Percentiles rank a stretch among this genome's conserved stretches.
Conservation (phyloP, 1,284 basidiomycete species). For the Paramarasmius palmivorus region DNA sequence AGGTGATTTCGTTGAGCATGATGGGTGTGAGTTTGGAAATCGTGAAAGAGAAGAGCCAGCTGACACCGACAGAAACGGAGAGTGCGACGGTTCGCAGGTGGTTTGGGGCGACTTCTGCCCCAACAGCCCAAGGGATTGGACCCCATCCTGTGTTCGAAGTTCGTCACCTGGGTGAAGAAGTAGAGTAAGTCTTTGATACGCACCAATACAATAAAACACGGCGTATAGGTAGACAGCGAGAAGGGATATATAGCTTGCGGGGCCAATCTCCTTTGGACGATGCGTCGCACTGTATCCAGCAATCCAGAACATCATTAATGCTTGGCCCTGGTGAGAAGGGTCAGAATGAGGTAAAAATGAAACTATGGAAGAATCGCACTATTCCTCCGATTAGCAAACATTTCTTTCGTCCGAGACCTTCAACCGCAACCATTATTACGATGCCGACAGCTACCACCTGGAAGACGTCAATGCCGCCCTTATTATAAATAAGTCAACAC, state of each 20-base stretch:
- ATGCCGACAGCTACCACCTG: conserved; percentile 40
- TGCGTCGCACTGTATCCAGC: conserved; percentile 45
- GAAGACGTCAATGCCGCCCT: background rate
- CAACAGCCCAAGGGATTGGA: conserved; percentile 23
- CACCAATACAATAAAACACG: conserved; percentile 43
- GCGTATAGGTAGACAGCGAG: conserved; percentile 50
- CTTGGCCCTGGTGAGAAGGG: conserved; percentile 45
- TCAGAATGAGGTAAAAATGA: too few relatives aligned
- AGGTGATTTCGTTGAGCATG: conserved; percentile 47
- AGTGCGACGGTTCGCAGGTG: conserved; percentile 44
- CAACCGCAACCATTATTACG: conserved; percentile 43
- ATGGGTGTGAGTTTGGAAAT: conserved; percentile 52
- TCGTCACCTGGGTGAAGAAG: background rate
- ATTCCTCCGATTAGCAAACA: conserved; percentile 48
- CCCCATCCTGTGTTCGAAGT: conserved; percentile 28
- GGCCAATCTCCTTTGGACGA: conserved; percentile 29
- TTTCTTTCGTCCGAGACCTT: conserved; percentile 43
- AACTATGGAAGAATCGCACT: too few relatives aligned
- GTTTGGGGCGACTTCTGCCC: conserved; percentile 48
- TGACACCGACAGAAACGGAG: conserved; percentile 42
- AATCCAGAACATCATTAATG: conserved; percentile 50
- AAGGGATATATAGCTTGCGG: conserved; percentile 46
- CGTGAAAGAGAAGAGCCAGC: conserved; percentile 50
- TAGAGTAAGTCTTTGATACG: background rate
- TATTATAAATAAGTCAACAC: too few relatives aligned